Evolutionary conservation across 139 green algal genomes (phyloP), one percentile per base, ranked within the genome.

Genomic region (Chlorella vulgaris): DNA sequence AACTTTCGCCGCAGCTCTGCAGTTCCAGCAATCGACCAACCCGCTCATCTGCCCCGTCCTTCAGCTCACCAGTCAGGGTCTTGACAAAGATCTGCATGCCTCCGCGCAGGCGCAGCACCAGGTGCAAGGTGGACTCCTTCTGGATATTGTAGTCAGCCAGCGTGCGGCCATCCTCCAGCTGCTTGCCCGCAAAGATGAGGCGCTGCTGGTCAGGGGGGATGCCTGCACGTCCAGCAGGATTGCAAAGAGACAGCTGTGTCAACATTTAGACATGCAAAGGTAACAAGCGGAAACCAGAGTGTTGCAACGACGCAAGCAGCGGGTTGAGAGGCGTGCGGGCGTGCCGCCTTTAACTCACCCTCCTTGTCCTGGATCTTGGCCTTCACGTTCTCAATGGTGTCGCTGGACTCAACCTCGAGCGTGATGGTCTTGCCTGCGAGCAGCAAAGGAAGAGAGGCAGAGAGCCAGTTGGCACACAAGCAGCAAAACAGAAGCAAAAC

Each of bases 151-250:
- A 98, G 88, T 98, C 95, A 7, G 96, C 94, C 73, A 99, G 90
- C 10, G 96, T 99, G 84, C 95, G 93, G 42, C 95, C 96, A 80
- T 99, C 96, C 89, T 99, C 96, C 79, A 99, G 93, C 93, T 99
- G 96, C 92, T 98, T 99, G 87, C 96, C 96, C 13, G 96, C 96
- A 67, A 98, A 99, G 82, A 99, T 99, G 68, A 99, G 91, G 58
- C 96, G 93, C 91, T 99, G 96, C 92, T 98, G 95, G 89, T 99
- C 96, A 62, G 95, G 95, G 35, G 96, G 47, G 47, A 58, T 76
- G 69, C 50, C 47, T 58, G 13, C 47, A 24, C 15, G 47, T 58
- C 47, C 47, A 24, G 47, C 47, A 58, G 29, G 2, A 3, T 19
- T 22, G 86, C 82, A 67, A 92, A 88, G n/a, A n/a, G n/a, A n/a